Evolutionary conservation across 225 moss, liverwort and hornwort genomes (phyloP).

Genomic region (Pseudisothecium myosuroides): DNA sequence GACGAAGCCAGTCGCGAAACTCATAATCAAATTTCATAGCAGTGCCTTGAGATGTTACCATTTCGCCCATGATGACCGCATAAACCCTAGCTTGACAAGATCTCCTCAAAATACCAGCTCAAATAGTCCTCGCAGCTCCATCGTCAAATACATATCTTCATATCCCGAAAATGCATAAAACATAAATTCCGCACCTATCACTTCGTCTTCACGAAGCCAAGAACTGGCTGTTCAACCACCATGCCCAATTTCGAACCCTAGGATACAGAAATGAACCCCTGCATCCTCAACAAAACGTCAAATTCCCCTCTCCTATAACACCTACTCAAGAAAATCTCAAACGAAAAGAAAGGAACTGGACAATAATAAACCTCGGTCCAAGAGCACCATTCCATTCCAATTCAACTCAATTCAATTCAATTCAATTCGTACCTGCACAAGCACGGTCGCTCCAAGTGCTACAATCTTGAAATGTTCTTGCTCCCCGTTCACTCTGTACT

Average conservation of each 20-base stretch:
- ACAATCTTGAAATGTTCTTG: background rate
- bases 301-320: background rate
- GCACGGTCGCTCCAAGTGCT: background rate
- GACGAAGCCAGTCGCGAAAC: background rate
- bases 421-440: background rate
- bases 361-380: background rate
- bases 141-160: background rate
- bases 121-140: background rate
- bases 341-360: background rate
- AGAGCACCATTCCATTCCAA: background rate
- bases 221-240: background rate
- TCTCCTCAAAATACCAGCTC: background rate
- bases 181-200: background rate
- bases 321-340: background rate
- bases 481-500: background rate
- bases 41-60: conserved; percentile 3
- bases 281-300: background rate
- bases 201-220: background rate
- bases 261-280: background rate
- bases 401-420: background rate
- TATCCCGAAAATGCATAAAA: background rate
- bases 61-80: conserved; percentile 19
- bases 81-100: background rate
- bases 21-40: background rate
- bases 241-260: background rate